A percentile compares a stretch with the other conserved stretches of the same genome.
Evolutionary conservation across 2,329 filamentous ascomycete genomes (phyloP).

Genomic region (Cercospora zeina): DNA sequence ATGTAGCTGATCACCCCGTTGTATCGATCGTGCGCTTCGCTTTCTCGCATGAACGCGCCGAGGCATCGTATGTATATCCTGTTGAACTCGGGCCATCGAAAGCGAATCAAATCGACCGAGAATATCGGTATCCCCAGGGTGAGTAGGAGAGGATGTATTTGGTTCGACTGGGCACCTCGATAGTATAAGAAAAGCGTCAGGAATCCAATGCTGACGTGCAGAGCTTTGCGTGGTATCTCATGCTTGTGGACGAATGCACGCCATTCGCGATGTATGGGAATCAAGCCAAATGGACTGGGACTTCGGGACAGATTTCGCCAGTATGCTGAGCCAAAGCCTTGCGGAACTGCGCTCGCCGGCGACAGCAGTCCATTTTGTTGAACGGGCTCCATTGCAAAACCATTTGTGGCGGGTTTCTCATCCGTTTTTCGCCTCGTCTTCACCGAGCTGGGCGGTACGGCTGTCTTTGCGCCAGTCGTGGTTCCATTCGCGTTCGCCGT

Average conservation of each 20-base stretch:
- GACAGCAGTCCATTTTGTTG: constrained; percentile 36
- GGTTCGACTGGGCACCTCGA: constrained; percentile 70
- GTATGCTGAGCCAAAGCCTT: constrained; percentile 69
- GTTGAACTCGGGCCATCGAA: constrained; percentile 79
- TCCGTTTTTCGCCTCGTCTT: constrained; percentile 38
- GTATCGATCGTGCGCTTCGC: constrained; percentile 80
- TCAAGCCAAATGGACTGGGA: constrained; percentile 87
- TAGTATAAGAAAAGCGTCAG: constrained; percentile 84
- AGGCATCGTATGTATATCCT: constrained; percentile 79
- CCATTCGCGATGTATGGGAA: constrained; percentile 92
- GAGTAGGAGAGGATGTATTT: constrained; percentile 84
- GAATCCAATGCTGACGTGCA: constrained; percentile 97
- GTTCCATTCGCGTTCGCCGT: constrained; percentile 31
- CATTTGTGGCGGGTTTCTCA: constrained; percentile 32
- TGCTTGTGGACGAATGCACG: constrained; percentile 88
- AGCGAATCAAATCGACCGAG: constrained; percentile 76
- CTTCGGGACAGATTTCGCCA: constrained; percentile 89
- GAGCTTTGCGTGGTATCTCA: constrained; percentile 87
- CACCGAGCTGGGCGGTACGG: constrained; percentile 17
- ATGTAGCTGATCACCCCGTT: constrained; percentile 98
- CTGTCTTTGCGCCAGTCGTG: constrained; percentile 25
- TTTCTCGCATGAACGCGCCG: constrained; percentile 94
- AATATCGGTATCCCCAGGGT: constrained; percentile 80
- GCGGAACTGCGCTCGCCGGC: constrained; percentile 36
- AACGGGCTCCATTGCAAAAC: constrained; percentile 23